Conservation (phyloP, 495 filamentous ascomycete species). For the Penicillium arizonense region DNA sequence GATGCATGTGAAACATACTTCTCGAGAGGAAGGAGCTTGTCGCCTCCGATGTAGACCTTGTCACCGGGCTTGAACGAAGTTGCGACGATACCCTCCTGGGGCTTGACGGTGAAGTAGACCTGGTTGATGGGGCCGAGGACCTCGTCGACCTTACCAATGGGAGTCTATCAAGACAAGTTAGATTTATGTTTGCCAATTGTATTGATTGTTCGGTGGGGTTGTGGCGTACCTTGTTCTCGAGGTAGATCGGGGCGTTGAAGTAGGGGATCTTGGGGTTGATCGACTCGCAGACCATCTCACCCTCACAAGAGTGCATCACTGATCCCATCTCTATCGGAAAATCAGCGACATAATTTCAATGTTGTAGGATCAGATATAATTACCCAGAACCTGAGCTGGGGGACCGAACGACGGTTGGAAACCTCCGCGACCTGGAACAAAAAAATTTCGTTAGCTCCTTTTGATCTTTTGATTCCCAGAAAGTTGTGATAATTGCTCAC, state of each 20-base stretch:
- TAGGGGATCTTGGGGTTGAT: constrained; percentile 95
- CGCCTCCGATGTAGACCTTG: constrained; percentile 92
- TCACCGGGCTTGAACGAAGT: constrained; percentile 92
- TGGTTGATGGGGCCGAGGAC: constrained; percentile 91
- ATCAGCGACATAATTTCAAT: constrained; percentile 20
- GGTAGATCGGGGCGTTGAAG: constrained; percentile 98
- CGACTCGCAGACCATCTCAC: constrained; percentile 93
- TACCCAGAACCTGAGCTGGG: constrained; percentile 65
- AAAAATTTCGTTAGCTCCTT: constrained; percentile 42
- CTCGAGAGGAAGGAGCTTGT: constrained; percentile 93
- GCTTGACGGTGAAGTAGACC: constrained; percentile 97
- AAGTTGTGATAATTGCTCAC: constrained; percentile 21
- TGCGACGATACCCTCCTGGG: constrained; percentile 91
- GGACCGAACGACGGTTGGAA: constrained; percentile 65
- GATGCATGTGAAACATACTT: constrained; percentile 44
- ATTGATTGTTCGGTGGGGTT: background rate
- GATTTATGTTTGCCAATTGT: constrained; percentile 3
- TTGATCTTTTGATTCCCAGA: constrained; percentile 2
- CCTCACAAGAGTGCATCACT: constrained; percentile 91
- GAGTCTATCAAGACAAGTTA: constrained; percentile 40
- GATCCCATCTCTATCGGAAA: constrained; percentile 73
- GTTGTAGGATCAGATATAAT: constrained; percentile 8
- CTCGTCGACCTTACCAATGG: constrained; percentile 59
- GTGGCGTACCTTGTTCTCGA: constrained; percentile 85
- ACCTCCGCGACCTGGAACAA: constrained; percentile 56